Conservation (phyloP, 2,329 filamentous ascomycete genomes). For the Nothopassalora personata region DNA sequence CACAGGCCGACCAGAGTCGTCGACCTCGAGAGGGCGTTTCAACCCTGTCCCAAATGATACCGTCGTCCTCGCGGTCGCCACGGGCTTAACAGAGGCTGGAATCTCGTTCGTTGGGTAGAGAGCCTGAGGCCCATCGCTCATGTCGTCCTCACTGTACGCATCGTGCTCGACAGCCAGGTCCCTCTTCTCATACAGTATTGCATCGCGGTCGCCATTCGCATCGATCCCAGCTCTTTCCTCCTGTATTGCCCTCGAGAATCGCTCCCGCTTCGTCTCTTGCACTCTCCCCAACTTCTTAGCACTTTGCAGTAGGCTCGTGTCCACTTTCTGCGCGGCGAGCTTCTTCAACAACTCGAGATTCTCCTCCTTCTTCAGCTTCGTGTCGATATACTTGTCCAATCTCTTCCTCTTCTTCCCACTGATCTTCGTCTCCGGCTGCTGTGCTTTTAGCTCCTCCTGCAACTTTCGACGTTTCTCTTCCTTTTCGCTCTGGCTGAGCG, state of each 20-base stretch:
- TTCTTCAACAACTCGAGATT: conserved; percentile 78
- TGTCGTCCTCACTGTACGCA: conserved; percentile 7
- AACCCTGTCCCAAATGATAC: conserved; percentile 65
- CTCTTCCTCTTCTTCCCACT: conserved; percentile 63
- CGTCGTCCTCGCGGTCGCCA: background rate
- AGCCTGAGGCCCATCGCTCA: background rate
- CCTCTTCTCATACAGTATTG: conserved; percentile 48
- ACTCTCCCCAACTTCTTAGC: conserved; percentile 69
- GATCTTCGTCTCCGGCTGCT: conserved; percentile 52
- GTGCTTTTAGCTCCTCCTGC: conserved; percentile 50
- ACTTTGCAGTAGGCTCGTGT: conserved; percentile 75
- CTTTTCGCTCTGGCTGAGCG: conserved; percentile 48
- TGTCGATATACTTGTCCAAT: conserved; percentile 71
- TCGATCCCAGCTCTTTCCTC: conserved; percentile 62
- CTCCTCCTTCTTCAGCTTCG: conserved; percentile 90
- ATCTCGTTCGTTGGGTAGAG: background rate
- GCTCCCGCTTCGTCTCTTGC: conserved; percentile 66
- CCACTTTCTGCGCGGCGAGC: conserved; percentile 70
- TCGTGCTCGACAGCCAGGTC: conserved; percentile 23
- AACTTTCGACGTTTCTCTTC: conserved; percentile 50
- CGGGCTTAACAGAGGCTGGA: background rate
- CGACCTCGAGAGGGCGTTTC: conserved; percentile 78
- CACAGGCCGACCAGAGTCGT: conserved; percentile 71
- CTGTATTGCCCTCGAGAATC: conserved; percentile 56
- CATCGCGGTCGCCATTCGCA: conserved; percentile 45